Conservation (phyloP, 345 rosid genomes). For the Lepidium didymum region DNA sequence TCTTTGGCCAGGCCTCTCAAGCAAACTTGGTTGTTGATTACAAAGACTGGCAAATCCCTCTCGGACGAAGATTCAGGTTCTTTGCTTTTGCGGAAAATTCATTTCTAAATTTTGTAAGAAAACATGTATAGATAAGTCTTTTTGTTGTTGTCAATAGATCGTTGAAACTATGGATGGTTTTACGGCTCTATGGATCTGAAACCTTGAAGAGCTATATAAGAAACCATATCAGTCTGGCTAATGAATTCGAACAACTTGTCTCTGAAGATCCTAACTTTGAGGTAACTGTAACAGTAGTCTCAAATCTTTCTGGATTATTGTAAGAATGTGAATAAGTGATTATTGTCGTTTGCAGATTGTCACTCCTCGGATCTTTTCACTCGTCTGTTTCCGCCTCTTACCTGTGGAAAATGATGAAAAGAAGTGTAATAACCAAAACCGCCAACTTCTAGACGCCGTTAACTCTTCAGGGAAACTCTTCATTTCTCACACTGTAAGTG, state of each 20-base stretch:
- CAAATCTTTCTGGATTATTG: neutral
- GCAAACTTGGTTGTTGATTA: slow-evolving; percentile 82
- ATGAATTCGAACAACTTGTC: slow-evolving; percentile 53
- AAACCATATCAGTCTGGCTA: slow-evolving; percentile 72
- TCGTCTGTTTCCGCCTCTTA: slow-evolving; percentile 68
- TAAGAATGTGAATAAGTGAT: neutral
- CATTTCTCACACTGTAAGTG: slow-evolving; percentile 73
- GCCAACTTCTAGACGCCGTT: slow-evolving; percentile 56
- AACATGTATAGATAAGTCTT: neutral
- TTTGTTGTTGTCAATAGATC: slow-evolving; percentile 38
- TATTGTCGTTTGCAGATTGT: slow-evolving; percentile 41
- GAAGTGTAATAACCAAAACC: slow-evolving; percentile 48
- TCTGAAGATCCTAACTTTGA: slow-evolving; percentile 62
- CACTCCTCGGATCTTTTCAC: slow-evolving; percentile 61
- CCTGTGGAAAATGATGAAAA: slow-evolving; percentile 32
- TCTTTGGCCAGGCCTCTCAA: slow-evolving; percentile 56
- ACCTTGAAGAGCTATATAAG: slow-evolving; percentile 60
- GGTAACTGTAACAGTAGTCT: slow-evolving; percentile 33
- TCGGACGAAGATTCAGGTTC: slow-evolving; percentile 89
- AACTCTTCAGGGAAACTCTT: slow-evolving; percentile 73
- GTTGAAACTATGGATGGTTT: slow-evolving; percentile 87
- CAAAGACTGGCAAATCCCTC: slow-evolving; percentile 98
- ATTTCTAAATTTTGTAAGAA: neutral
- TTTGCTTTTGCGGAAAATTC: neutral
- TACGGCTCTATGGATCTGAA: slow-evolving; percentile 72